phyloP scores from a whole-genome alignment of 1,139 yeast genomes.

The Geotrichum reessii region DNA sequence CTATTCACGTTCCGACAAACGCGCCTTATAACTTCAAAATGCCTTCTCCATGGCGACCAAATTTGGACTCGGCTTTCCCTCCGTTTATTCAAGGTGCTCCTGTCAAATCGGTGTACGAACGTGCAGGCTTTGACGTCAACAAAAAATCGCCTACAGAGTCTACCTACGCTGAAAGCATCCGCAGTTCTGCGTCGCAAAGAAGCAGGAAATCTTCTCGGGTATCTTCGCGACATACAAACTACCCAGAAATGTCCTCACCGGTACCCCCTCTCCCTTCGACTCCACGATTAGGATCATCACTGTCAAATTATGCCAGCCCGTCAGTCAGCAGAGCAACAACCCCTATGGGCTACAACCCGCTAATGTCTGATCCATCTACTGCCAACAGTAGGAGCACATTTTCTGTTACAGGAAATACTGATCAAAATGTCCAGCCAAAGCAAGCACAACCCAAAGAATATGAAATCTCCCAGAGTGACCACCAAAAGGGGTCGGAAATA shows the following conservation, averaged over 20 bases:
- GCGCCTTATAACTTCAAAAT: not conserved
- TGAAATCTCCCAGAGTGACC: not conserved
- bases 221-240: not conserved
- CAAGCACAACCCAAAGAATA: not conserved
- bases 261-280: not conserved
- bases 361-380: not conserved
- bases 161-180: slow-evolving; percentile 1
- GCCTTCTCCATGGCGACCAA: slow-evolving; percentile 5
- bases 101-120: slow-evolving; percentile 36
- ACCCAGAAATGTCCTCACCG: not conserved
- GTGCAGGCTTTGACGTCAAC: slow-evolving; percentile 40
- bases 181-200: not conserved
- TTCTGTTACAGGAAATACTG: not conserved
- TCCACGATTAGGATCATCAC: not conserved
- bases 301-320: not conserved
- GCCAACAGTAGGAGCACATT: not conserved
- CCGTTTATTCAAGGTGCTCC: slow-evolving; percentile 34
- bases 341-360: not conserved
- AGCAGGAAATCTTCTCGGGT: not conserved
- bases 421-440: not conserved
- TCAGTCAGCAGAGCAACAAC: not conserved
- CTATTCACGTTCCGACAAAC: not conserved
- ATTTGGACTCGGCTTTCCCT: slow-evolving; percentile 38
- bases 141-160: slow-evolving; percentile 2
- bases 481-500: not conserved